Evolutionary conservation across 106 monocot species (phyloP).

Genomic region (Amphibolis antarctica): DNA sequence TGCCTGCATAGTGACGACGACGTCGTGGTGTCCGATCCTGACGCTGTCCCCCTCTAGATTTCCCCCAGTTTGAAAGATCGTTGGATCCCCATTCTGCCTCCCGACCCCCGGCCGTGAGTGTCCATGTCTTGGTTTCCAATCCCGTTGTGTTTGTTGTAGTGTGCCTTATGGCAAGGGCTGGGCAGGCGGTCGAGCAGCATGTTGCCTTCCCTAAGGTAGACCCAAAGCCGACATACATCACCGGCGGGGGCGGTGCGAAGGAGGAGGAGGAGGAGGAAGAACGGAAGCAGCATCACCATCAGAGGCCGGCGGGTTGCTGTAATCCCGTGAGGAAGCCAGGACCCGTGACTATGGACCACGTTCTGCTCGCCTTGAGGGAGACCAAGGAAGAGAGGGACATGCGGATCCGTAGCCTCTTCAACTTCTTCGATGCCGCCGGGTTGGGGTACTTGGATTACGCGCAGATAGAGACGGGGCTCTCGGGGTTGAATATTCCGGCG

Average conservation of each 20-base stretch:
- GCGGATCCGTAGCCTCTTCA: slow-evolving; percentile 27
- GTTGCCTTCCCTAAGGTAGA: slow-evolving; percentile 3
- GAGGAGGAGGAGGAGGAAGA: neutral
- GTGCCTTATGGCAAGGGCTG: neutral
- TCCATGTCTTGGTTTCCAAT: too few species aligned
- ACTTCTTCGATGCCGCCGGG: slow-evolving; percentile 21
- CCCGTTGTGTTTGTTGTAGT: too few species aligned
- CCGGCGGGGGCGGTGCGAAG: neutral
- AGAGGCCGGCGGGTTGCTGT: slow-evolving; percentile 13
- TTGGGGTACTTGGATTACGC: slow-evolving; percentile 40
- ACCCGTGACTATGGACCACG: slow-evolving; percentile 55
- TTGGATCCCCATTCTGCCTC: too few species aligned
- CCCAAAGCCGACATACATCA: slow-evolving; percentile 3
- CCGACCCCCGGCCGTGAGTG: too few species aligned
- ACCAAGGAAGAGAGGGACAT: slow-evolving; percentile 51
- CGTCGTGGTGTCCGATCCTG: too few species aligned
- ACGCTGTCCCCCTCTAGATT: too few species aligned
- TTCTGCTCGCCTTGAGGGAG: slow-evolving; percentile 59
- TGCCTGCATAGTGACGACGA: neutral
- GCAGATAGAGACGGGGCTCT: slow-evolving; percentile 9
- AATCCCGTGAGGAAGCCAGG: slow-evolving; percentile 34
- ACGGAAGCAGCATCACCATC: neutral
- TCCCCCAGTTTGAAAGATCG: too few species aligned
- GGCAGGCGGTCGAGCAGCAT: slow-evolving; percentile 4
- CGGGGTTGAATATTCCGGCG: slow-evolving; percentile 1